Conservation (phyloP, 169 alveolate genomes). For the Besnoitia besnoiti region DNA sequence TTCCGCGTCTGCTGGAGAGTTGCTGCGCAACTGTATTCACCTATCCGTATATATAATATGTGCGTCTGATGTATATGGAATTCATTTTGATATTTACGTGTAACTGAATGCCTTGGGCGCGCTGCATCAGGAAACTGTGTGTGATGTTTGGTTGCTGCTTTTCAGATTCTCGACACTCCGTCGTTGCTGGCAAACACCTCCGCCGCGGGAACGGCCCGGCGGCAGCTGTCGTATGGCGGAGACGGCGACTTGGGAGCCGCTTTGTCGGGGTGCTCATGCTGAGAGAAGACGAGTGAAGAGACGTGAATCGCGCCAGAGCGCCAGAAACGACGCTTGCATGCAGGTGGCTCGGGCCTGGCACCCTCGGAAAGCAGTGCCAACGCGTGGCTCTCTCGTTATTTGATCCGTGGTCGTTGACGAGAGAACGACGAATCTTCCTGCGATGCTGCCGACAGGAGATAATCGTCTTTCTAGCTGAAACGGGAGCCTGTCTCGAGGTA, state of each 20-base stretch:
- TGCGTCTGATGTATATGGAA: background rate
- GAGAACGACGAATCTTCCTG: too few species aligned
- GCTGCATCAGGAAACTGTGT: too few species aligned
- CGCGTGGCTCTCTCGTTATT: too few species aligned
- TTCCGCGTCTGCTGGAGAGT: background rate
- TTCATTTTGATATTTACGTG: background rate
- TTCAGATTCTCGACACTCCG: constrained; percentile 43
- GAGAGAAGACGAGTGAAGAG: background rate
- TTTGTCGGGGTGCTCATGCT: constrained; percentile 22
- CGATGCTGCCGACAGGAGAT: too few species aligned
- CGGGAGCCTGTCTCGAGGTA: too few species aligned
- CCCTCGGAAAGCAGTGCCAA: background rate
- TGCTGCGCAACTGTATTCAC: background rate
- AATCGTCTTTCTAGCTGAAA: too few species aligned
- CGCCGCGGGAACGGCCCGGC: constrained; percentile 4
- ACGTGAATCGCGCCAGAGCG: background rate
- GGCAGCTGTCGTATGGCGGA: background rate
- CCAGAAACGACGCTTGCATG: too few species aligned
- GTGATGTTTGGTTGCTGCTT: background rate
- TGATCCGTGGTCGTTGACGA: too few species aligned
- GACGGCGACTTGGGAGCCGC: background rate
- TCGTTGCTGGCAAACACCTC: constrained; percentile 47
- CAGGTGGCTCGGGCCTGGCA: background rate
- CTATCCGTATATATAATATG: background rate
- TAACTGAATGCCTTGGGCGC: background rate